phyloP scores from a whole-genome alignment of 1,284 basidiomycete genomes.

The Naganishia liquefaciens region DNA sequence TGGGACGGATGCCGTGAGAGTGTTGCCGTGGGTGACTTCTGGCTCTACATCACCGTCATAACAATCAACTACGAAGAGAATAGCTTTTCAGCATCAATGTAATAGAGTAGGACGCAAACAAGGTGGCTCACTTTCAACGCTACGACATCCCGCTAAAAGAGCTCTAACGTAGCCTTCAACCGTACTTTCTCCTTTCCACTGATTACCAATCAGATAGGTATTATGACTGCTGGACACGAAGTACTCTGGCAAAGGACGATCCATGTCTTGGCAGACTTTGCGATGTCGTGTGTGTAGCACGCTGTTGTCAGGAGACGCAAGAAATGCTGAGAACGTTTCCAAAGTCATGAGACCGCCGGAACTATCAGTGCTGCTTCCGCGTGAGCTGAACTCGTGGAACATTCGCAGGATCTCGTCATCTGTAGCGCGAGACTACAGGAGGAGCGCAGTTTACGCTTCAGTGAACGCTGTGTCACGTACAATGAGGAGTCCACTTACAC shows the following conservation, averaged over 20 bases:
- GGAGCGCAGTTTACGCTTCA: background rate
- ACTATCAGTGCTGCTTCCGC: background rate
- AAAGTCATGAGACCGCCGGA: constrained; percentile 32
- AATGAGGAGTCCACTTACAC: background rate
- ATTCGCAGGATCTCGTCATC: constrained; percentile 12
- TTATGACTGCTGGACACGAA: constrained; percentile 95
- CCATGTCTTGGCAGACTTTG: constrained; percentile 67
- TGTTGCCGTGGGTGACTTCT: constrained; percentile 86
- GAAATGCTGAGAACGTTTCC: constrained; percentile 66
- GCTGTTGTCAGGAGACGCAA: constrained; percentile 69
- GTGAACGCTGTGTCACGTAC: background rate
- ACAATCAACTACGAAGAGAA: constrained; percentile 72
- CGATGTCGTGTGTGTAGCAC: constrained; percentile 58
- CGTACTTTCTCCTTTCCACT: constrained; percentile 89
- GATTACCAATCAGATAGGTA: constrained; percentile 93
- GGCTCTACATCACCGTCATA: constrained; percentile 86
- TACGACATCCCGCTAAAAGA: constrained; percentile 83
- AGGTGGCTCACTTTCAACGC: constrained; percentile 76
- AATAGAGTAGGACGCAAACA: constrained; percentile 15
- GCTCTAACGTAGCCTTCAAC: constrained; percentile 96
- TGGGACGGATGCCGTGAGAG: constrained; percentile 82
- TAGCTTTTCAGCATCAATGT: constrained; percentile 25
- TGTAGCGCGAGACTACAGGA: constrained; percentile 1
- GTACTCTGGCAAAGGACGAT: constrained; percentile 79
- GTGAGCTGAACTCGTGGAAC: background rate